phyloP scores from a whole-genome alignment of 352 stramenopile genomes.

The Pythium guiyangense region DNA sequence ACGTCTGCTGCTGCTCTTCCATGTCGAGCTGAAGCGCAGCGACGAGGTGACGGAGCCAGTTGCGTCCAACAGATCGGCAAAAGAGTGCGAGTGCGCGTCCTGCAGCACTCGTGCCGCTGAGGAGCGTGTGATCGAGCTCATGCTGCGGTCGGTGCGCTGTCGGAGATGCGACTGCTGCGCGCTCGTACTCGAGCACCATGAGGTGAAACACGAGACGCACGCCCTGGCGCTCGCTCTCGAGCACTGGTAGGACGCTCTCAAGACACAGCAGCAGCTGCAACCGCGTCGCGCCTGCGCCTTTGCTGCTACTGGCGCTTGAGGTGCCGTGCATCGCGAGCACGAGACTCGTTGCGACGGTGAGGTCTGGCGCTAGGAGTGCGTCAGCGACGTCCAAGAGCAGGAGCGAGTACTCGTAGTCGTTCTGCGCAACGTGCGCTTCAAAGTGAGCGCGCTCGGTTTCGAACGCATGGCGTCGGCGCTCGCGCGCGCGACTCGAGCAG shows the following conservation, averaged over 20 bases:
- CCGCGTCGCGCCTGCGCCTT: background rate
- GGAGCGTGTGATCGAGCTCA: constrained; percentile 19
- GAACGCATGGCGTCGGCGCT: constrained; percentile 32
- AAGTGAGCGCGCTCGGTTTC: constrained; percentile 32
- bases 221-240: constrained; percentile 43
- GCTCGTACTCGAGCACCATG: constrained; percentile 27
- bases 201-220: constrained; percentile 49
- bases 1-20: background rate
- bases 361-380: constrained; percentile 39
- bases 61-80: constrained; percentile 21
- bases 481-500: constrained; percentile 40
- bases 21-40: background rate
- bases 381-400: constrained; percentile 43
- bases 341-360: constrained; percentile 25
- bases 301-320: background rate
- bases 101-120: constrained; percentile 29
- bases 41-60: constrained; percentile 27
- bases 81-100: constrained; percentile 28
- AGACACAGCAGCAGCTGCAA: constrained; percentile 25
- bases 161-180: background rate
- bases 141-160: background rate
- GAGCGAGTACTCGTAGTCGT: constrained; percentile 69
- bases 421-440: constrained; percentile 51
- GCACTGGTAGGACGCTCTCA: constrained; percentile 34
- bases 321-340: constrained; percentile 3